A percentile compares a stretch with the other conserved stretches of the same genome.
phyloP scores from a whole-genome alignment of 331 rosid genomes.

The Phaseolus coccineus region DNA sequence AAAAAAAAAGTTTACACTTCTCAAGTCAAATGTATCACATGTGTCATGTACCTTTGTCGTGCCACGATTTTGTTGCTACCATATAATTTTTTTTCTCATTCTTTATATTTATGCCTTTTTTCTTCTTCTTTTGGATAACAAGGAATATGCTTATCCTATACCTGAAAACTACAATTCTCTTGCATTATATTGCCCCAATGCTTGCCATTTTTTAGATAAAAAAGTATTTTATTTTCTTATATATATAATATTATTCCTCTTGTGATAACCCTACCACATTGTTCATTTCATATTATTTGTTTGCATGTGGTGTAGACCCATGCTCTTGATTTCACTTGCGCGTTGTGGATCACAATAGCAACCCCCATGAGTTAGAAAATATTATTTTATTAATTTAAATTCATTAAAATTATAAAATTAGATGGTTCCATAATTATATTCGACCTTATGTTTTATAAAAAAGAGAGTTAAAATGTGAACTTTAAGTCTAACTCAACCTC shows the following conservation, averaged over 20 bases:
- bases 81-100: too few relatives aligned
- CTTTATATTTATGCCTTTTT: too few relatives aligned
- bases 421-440: too few relatives aligned
- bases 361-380: not conserved
- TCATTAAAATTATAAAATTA: too few relatives aligned
- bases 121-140: not conserved
- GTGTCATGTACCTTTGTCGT: too few relatives aligned
- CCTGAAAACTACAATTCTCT: not conserved
- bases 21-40: too few relatives aligned
- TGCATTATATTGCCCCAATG: not conserved
- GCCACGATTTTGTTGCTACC: too few relatives aligned
- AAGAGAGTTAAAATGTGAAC: too few relatives aligned
- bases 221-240: not conserved
- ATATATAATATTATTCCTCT: not conserved
- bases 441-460: too few relatives aligned
- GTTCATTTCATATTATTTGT: constrained; percentile 24
- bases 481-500: too few relatives aligned
- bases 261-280: not conserved
- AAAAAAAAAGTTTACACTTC: too few relatives aligned
- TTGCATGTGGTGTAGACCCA: constrained; percentile 50
- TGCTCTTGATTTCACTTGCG: not conserved
- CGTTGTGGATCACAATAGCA: constrained; percentile 17
- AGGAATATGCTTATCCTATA: not conserved
- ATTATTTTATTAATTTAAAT: too few relatives aligned
- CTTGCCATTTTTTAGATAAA: not conserved